These are phyloP conservation scores for Backusella luteola DNA, from an alignment of 192 early-diverging fungal species.

Conservation along the genomic window DNA sequence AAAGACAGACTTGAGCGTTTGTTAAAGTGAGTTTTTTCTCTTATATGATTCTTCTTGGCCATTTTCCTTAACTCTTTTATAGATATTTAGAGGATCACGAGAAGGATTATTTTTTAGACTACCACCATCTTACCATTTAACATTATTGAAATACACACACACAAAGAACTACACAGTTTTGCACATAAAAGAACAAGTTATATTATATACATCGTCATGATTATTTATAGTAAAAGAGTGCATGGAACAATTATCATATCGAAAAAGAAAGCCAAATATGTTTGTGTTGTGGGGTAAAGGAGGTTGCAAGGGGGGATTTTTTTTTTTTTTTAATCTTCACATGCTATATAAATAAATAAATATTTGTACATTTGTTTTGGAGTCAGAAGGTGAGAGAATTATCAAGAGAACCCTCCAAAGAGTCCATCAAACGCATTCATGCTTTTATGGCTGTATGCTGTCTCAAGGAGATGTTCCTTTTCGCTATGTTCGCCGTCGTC, in stretches of 20 bases:
- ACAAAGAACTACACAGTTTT: not conserved
- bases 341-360: not conserved
- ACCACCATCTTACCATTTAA: constrained; percentile 14
- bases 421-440: not conserved
- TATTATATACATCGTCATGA: not conserved
- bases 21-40: constrained; percentile 63
- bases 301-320: not conserved
- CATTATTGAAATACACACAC: not conserved
- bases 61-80: constrained; percentile 1
- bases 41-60: not conserved
- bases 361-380: not conserved
- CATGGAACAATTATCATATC: not conserved
- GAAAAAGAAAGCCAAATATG: no score
- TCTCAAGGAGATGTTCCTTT: not conserved
- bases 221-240: not conserved
- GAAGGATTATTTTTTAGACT: constrained; percentile 55
- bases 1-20: constrained; percentile 78
- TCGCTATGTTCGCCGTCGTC: not conserved
- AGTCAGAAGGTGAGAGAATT: not conserved
- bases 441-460: not conserved
- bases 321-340: not conserved
- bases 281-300: no score
- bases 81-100: constrained; percentile 67
- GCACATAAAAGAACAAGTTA: not conserved
- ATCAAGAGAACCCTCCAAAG: not conserved